phyloP scores from a whole-genome alignment of 495 filamentous ascomycete genomes.

The Parachaetomium inaequale region DNA sequence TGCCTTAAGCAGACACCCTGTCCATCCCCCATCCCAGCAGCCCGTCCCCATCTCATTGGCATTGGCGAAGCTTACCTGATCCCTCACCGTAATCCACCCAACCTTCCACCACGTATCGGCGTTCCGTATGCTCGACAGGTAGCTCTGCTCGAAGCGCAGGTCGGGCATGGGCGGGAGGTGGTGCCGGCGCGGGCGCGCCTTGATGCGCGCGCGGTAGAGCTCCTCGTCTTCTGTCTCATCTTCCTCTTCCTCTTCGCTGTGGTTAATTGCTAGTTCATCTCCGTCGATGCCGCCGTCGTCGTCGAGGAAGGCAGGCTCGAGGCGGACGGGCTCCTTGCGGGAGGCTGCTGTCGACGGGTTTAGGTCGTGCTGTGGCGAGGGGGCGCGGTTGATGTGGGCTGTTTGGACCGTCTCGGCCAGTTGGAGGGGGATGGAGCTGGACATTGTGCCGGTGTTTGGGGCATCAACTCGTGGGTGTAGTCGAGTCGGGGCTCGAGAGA shows the following conservation, averaged over 20 bases:
- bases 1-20: neutral
- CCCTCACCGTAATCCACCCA: conserved; percentile 76
- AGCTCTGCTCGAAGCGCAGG: conserved; percentile 95
- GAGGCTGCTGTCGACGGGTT: conserved; percentile 74
- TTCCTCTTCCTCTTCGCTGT: conserved; percentile 25
- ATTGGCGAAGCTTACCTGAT: conserved; percentile 60
- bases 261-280: neutral
- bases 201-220: conserved; percentile 54
- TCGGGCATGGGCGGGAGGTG: conserved; percentile 83
- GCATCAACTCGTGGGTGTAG: neutral
- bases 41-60: neutral
- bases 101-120: conserved; percentile 75
- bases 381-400: conserved; percentile 65
- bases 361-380: conserved; percentile 69
- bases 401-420: conserved; percentile 75
- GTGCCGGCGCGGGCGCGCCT: conserved; percentile 49
- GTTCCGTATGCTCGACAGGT: conserved; percentile 74
- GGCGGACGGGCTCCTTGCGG: conserved; percentile 45
- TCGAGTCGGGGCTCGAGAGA: neutral
- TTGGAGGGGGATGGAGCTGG: conserved; percentile 51
- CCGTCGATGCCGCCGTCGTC: conserved; percentile 26
- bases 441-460: conserved; percentile 25
- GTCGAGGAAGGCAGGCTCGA: conserved; percentile 31
- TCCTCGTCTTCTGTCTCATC: conserved; percentile 38
- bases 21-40: neutral